Conservation (phyloP, 257 asterid genomes). For the Parsonsia alboflavescens region DNA sequence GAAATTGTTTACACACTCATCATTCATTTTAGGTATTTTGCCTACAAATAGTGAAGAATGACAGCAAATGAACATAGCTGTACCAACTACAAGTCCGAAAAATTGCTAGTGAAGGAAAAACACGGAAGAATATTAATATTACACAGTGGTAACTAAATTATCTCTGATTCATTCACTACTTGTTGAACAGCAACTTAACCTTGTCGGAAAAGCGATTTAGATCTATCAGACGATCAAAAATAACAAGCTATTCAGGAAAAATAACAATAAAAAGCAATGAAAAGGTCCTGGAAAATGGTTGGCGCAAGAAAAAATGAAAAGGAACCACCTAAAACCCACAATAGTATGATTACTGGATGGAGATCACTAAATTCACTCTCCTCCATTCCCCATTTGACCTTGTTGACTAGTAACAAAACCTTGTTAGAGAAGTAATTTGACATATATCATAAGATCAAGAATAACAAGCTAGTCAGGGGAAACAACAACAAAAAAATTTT, state of each 20-base stretch:
- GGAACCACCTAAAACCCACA: not conserved
- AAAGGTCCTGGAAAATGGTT: not conserved
- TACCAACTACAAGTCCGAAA: too few relatives aligned
- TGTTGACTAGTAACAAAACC: not conserved
- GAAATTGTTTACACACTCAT: too few relatives aligned
- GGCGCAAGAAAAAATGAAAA: not conserved
- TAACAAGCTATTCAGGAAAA: not conserved
- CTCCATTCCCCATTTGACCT: not conserved
- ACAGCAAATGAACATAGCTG: too few relatives aligned
- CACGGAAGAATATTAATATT: not conserved
- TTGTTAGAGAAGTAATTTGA: not conserved
- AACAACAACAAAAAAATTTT: too few relatives aligned
- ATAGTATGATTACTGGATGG: not conserved
- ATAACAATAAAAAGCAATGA: too few relatives aligned
- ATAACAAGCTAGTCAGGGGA: not conserved
- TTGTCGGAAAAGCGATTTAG: not conserved
- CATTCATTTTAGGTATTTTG: not conserved
- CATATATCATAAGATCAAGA: not conserved
- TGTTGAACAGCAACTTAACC: not conserved
- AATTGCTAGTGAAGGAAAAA: too few relatives aligned
- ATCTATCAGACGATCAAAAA: not conserved
- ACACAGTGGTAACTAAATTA: not conserved
- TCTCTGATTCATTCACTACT: not conserved
- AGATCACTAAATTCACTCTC: not conserved
- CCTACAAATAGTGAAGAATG: not conserved